These are phyloP conservation scores for Epichloe glyceriae DNA, from an alignment of 2,329 filamentous ascomycete species.

Conservation along the genomic window DNA sequence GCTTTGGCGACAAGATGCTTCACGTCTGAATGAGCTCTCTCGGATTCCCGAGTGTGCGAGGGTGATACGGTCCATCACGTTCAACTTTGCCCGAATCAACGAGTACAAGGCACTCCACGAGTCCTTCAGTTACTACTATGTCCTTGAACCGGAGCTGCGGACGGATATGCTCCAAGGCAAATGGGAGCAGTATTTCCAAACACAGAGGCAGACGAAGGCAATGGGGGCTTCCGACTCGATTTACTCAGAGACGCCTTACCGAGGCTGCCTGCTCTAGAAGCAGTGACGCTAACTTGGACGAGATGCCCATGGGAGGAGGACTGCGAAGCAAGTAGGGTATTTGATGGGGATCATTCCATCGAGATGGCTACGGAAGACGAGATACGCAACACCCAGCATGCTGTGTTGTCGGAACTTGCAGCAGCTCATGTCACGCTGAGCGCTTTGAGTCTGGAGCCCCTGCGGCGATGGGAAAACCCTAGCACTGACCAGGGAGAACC, in stretches of 20 bases:
- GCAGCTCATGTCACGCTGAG: slow-evolving; percentile 8
- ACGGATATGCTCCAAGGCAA: slow-evolving; percentile 21
- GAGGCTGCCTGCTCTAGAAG: slow-evolving; percentile 11
- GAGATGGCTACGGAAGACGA: slow-evolving; percentile 6
- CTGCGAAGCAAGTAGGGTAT: slow-evolving; percentile 2
- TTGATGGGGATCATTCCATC: slow-evolving; percentile 10
- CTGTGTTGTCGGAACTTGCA: slow-evolving; percentile 10
- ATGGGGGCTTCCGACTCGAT: not conserved
- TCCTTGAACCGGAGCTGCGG: slow-evolving; percentile 24
- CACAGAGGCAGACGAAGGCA: slow-evolving; percentile 16
- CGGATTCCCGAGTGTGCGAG: slow-evolving; percentile 27
- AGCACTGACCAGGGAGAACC: not conserved
- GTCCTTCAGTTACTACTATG: slow-evolving; percentile 23
- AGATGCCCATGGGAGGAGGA: slow-evolving; percentile 11
- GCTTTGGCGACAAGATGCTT: slow-evolving; percentile 32
- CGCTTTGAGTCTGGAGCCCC: not conserved
- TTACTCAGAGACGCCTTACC: slow-evolving; percentile 4
- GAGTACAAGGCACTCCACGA: slow-evolving; percentile 26
- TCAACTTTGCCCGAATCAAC: slow-evolving; percentile 32
- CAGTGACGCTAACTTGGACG: slow-evolving; percentile 13
- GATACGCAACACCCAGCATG: slow-evolving; percentile 9
- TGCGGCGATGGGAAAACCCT: not conserved
- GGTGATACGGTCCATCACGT: slow-evolving; percentile 29
- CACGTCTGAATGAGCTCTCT: slow-evolving; percentile 30
- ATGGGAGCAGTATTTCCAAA: slow-evolving; percentile 24